Evolutionary conservation across 257 asterid genomes (phyloP).

Genomic region (Solanum dulcamara): DNA sequence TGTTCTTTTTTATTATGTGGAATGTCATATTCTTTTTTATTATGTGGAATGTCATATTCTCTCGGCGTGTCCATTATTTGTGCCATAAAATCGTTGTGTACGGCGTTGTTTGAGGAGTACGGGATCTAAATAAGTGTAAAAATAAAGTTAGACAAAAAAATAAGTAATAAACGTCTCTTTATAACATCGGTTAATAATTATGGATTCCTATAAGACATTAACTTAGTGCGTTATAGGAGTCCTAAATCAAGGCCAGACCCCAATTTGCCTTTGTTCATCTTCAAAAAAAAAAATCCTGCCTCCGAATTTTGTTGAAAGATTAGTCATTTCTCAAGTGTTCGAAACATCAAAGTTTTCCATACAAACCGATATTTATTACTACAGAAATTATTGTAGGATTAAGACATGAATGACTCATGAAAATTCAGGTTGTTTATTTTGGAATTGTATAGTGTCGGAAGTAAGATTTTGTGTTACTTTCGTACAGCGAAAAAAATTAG

Average conservation of each 20-base stretch:
- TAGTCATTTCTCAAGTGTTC: neutral
- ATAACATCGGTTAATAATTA: too few species aligned
- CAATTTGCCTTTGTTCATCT: neutral
- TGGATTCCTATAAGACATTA: too few species aligned
- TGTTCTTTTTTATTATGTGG: too few species aligned
- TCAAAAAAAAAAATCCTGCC: too few species aligned
- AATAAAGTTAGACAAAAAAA: too few species aligned
- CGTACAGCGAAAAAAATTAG: too few species aligned
- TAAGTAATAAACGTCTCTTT: too few species aligned
- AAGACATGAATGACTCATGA: neutral
- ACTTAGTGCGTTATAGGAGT: too few species aligned
- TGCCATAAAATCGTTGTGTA: neutral
- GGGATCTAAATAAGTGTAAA: too few species aligned
- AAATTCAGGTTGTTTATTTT: neutral
- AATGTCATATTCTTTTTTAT: neutral
- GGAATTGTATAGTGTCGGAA: too few species aligned
- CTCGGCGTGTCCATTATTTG: neutral
- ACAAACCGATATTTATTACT: neutral
- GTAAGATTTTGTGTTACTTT: too few species aligned
- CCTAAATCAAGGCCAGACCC: neutral
- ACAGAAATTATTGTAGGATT: neutral
- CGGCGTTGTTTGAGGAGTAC: neutral
- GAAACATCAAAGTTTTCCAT: neutral
- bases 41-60: neutral
- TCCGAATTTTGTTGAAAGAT: too few species aligned